These are phyloP conservation scores for Xylaria sp. DNA, from an alignment of 2,329 filamentous ascomycete species.

Conservation along the genomic window DNA sequence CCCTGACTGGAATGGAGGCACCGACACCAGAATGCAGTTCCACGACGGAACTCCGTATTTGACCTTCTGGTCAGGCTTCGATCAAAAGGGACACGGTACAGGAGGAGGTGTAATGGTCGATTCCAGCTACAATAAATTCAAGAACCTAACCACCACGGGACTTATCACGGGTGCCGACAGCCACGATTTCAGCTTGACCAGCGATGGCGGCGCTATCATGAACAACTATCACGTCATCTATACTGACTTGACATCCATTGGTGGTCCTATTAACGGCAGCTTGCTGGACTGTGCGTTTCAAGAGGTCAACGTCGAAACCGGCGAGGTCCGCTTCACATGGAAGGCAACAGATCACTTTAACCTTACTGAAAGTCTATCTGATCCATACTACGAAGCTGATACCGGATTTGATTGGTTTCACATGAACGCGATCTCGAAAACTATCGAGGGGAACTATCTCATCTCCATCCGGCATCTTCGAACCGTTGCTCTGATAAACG, in stretches of 20 bases:
- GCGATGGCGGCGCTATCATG: slow-evolving; percentile 54
- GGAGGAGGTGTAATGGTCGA: slow-evolving; percentile 48
- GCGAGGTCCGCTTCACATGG: slow-evolving; percentile 53
- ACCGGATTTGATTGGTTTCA: slow-evolving; percentile 53
- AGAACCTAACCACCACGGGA: slow-evolving; percentile 52
- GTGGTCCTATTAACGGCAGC: slow-evolving; percentile 46
- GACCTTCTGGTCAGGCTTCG: slow-evolving; percentile 52
- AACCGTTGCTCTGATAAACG: slow-evolving; percentile 48
- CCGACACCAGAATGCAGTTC: slow-evolving; percentile 43
- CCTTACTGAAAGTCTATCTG: slow-evolving; percentile 34
- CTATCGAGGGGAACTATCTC: slow-evolving; percentile 51
- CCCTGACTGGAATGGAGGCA: slow-evolving; percentile 37
- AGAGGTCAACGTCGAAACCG: slow-evolving; percentile 52
- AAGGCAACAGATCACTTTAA: slow-evolving; percentile 47
- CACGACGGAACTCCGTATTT: slow-evolving; percentile 48
- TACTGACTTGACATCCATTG: slow-evolving; percentile 47
- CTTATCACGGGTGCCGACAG: slow-evolving; percentile 52
- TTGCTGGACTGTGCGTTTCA: slow-evolving; percentile 53
- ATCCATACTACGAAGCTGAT: slow-evolving; percentile 8
- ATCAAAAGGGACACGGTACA: slow-evolving; percentile 40
- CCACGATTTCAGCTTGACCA: slow-evolving; percentile 57
- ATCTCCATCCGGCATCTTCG: slow-evolving; percentile 50
- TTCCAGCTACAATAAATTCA: slow-evolving; percentile 51
- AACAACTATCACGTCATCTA: slow-evolving; percentile 53
- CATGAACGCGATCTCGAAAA: slow-evolving; percentile 53